Evolutionary conservation across 352 stramenopile species (phyloP).

Genomic region (Thalassiosira livingstoniorum): DNA sequence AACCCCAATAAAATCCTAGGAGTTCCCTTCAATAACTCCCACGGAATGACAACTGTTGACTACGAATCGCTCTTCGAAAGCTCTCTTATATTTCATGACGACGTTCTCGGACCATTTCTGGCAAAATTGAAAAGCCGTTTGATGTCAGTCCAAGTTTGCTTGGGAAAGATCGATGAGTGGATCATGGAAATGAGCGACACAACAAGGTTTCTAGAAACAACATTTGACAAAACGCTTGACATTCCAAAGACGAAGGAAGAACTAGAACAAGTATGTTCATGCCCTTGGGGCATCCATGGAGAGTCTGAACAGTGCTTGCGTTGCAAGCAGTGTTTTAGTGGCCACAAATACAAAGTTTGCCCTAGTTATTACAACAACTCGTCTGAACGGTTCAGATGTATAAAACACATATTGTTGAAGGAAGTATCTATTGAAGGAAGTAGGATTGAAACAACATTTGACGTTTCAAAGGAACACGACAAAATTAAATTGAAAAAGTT

Average conservation of each 20-base stretch:
- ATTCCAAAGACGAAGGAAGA: background rate
- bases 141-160: background rate
- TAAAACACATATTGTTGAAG: background rate
- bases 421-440: background rate
- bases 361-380: background rate
- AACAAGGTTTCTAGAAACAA: background rate
- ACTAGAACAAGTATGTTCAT: background rate
- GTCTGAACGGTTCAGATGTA: background rate
- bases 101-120: conserved; percentile 28
- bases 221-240: background rate
- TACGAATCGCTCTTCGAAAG: conserved; percentile 24
- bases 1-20: background rate
- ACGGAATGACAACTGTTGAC: background rate
- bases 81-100: conserved; percentile 28
- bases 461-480: background rate
- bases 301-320: background rate
- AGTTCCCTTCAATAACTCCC: background rate
- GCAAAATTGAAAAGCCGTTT: conserved; percentile 22
- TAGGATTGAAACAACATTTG: background rate
- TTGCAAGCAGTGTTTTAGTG: background rate
- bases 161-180: background rate
- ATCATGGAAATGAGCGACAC: background rate
- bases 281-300: background rate
- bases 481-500: background rate
- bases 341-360: background rate